Evolutionary conservation across 768 basidiomycete species (phyloP).

Genomic region (Suillus placidus): DNA sequence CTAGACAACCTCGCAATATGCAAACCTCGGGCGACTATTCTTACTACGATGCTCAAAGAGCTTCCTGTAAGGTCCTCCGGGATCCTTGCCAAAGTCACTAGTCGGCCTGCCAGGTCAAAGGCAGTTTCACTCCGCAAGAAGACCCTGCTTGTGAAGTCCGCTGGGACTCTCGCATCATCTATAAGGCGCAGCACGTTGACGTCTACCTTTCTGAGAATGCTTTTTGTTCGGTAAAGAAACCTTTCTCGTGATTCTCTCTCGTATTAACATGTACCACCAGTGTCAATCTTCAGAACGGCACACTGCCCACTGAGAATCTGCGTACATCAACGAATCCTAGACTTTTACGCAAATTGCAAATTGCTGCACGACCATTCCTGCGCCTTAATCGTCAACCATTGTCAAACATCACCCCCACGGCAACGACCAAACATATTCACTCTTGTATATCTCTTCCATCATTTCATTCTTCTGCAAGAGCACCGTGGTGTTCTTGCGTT

Average conservation of each 20-base stretch:
- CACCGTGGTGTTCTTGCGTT: conserved; percentile 78
- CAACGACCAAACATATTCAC: background rate
- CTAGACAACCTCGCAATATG: background rate
- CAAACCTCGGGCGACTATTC: background rate
- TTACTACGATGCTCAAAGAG: background rate
- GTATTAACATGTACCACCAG: background rate
- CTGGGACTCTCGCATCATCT: background rate
- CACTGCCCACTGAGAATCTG: background rate
- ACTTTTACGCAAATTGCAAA: background rate
- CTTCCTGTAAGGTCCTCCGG: background rate
- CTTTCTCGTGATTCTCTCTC: background rate
- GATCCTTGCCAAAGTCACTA: background rate
- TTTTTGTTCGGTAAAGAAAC: background rate
- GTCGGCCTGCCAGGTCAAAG: background rate
- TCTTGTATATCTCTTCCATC: conserved; percentile 46
- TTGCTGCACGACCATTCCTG: background rate
- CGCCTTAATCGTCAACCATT: background rate
- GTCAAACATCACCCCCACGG: background rate
- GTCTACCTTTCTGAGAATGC: background rate
- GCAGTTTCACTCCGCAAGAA: background rate
- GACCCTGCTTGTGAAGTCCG: background rate
- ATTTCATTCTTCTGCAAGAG: conserved; percentile 63
- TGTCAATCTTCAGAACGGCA: background rate
- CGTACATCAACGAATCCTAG: background rate
- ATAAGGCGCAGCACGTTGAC: background rate